phyloP scores from a whole-genome alignment of 2,329 filamentous ascomycete genomes.

The Monilinia fructicola region DNA sequence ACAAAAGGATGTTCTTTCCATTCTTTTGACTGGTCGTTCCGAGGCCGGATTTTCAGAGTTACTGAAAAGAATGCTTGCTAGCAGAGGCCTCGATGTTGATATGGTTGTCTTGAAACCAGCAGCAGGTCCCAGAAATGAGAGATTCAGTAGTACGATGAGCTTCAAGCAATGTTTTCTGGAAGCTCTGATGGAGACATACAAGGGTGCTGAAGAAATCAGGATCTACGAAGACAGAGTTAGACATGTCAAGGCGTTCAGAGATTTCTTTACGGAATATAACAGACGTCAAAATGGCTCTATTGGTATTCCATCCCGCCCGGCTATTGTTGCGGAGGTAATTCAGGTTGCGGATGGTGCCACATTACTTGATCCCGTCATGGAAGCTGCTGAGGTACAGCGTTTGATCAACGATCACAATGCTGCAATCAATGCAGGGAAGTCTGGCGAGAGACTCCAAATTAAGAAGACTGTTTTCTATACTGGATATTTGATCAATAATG shows the following conservation, averaged over 20 bases:
- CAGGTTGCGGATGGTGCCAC: constrained; percentile 77
- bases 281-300: constrained; percentile 50
- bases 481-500: constrained; percentile 76
- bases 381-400: constrained; percentile 81
- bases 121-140: constrained; percentile 75
- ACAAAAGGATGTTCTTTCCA: constrained; percentile 79
- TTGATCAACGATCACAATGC: constrained; percentile 87
- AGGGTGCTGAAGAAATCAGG: constrained; percentile 75
- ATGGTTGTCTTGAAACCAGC: constrained; percentile 84
- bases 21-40: constrained; percentile 83
- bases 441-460: constrained; percentile 60
- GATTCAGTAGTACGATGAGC: constrained; percentile 77
- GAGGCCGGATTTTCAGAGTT: constrained; percentile 76
- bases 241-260: constrained; percentile 77
- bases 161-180: constrained; percentile 89
- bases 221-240: constrained; percentile 67
- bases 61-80: constrained; percentile 75
- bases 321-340: constrained; percentile 76
- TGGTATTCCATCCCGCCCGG: constrained; percentile 55
- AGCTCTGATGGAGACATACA: constrained; percentile 83
- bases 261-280: constrained; percentile 82
- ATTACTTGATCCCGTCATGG: constrained; percentile 72
- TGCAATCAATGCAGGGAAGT: constrained; percentile 47
- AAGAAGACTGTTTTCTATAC: constrained; percentile 90
- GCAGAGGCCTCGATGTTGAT: constrained; percentile 82